Conservation (phyloP, 1,284 basidiomycete species). For the Trametes pubescens region DNA sequence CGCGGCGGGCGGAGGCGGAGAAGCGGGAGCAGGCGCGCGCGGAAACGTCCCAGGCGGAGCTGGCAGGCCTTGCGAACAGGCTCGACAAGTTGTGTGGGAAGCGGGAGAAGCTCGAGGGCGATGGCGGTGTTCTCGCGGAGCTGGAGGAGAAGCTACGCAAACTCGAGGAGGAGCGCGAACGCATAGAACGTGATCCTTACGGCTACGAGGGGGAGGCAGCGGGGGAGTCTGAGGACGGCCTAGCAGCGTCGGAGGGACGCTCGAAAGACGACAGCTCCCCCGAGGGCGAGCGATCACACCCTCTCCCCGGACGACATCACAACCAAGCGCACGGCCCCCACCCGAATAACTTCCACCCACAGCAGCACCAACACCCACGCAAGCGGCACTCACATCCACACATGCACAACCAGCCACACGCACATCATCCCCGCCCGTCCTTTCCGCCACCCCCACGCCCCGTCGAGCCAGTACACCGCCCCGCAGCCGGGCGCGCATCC, state of each 20-base stretch:
- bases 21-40: conserved; percentile 52
- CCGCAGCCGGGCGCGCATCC: conserved; percentile 28
- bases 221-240: conserved; percentile 24
- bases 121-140: conserved; percentile 46
- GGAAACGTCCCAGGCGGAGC: conserved; percentile 51
- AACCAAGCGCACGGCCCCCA: conserved; percentile 16
- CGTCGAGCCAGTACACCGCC: conserved; percentile 37
- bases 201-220: conserved; percentile 40
- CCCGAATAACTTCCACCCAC: conserved; percentile 29
- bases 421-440: conserved; percentile 30
- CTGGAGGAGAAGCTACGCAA: conserved; percentile 50
- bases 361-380: conserved; percentile 33
- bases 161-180: conserved; percentile 49
- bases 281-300: conserved; percentile 17
- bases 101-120: conserved; percentile 64
- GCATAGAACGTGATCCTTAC: conserved; percentile 47
- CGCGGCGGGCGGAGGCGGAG: conserved; percentile 48
- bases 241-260: conserved; percentile 21
- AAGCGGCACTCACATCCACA: conserved; percentile 45
- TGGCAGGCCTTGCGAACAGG: conserved; percentile 48
- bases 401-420: conserved; percentile 26
- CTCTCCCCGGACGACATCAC: conserved; percentile 11
- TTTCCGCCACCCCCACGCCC: conserved; percentile 27
- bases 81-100: conserved; percentile 63
- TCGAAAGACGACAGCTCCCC: conserved; percentile 29